Evolutionary conservation across 768 basidiomycete species (phyloP).

Genomic region (Naganishia kalamii): DNA sequence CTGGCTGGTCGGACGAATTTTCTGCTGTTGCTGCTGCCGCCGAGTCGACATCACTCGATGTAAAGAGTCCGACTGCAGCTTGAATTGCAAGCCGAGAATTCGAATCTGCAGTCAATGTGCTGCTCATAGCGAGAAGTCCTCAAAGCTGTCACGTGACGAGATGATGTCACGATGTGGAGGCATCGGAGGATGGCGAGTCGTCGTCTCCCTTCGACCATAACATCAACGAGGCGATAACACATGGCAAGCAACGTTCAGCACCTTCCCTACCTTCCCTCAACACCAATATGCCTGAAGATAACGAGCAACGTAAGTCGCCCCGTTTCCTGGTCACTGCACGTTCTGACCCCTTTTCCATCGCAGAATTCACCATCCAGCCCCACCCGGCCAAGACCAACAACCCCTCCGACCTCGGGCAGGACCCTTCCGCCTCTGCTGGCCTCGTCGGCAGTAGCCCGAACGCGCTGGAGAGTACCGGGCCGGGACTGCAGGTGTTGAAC

Average conservation of each 20-base stretch:
- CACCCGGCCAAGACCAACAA: conserved; percentile 47
- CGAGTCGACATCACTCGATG: too few relatives aligned
- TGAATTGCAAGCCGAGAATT: too few relatives aligned
- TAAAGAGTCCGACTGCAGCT: too few relatives aligned
- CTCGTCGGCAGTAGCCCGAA: conserved; percentile 34
- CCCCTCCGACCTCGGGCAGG: conserved; percentile 36
- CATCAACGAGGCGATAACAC: background rate
- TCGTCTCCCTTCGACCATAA: background rate
- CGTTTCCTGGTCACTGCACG: background rate
- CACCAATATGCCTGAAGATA: background rate
- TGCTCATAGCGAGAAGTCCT: too few relatives aligned
- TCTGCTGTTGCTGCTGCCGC: too few relatives aligned
- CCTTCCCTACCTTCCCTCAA: background rate
- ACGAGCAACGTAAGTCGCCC: background rate
- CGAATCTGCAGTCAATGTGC: too few relatives aligned
- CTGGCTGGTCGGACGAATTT: too few relatives aligned
- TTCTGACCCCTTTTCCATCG: background rate
- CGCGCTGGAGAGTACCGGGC: conserved; percentile 34
- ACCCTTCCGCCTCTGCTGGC: conserved; percentile 30
- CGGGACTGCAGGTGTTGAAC: conserved; percentile 37
- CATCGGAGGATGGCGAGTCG: conserved; percentile 10
- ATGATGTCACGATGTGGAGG: background rate
- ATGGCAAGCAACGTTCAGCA: background rate
- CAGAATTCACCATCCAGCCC: conserved; percentile 43
- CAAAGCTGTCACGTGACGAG: too few relatives aligned